These are phyloP conservation scores for Corrigiola litoralis DNA, from an alignment of 179 eudicot genomes.

Conservation along the genomic window DNA sequence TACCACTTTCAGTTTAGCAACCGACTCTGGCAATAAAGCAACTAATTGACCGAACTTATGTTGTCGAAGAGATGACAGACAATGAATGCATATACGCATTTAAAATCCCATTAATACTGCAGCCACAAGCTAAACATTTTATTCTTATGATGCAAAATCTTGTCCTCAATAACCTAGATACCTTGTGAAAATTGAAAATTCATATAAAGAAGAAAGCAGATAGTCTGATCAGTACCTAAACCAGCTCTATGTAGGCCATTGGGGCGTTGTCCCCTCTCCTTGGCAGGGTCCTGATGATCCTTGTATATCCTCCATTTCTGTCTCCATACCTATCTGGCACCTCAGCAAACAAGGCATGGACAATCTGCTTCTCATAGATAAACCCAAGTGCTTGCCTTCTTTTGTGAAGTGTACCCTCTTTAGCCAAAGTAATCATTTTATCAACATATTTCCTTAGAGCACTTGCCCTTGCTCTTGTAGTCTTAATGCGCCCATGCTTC, in stretches of 20 bases:
- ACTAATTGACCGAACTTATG: too few species aligned
- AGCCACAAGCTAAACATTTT: too few species aligned
- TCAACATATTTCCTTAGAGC: constrained; percentile 77
- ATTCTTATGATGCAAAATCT: background rate
- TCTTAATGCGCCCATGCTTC: constrained; percentile 78
- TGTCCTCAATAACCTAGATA: too few species aligned
- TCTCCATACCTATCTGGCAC: constrained; percentile 83
- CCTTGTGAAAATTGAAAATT: too few species aligned
- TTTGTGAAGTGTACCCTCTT: constrained; percentile 89
- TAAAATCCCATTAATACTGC: too few species aligned
- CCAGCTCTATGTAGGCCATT: constrained; percentile 78
- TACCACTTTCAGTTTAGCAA: too few species aligned
- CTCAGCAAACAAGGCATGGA: constrained; percentile 92
- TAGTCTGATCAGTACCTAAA: constrained; percentile 28
- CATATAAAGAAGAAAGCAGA: background rate
- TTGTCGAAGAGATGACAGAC: too few species aligned
- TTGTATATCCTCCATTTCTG: constrained; percentile 85
- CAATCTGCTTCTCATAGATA: constrained; percentile 81
- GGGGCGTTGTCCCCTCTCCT: constrained; percentile 81
- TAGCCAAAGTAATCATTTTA: constrained; percentile 91
- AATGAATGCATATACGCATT: too few species aligned
- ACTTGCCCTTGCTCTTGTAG: constrained; percentile 81
- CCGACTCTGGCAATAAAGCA: too few species aligned
- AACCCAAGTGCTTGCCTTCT: constrained; percentile 91
- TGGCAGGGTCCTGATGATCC: constrained; percentile 72